Evolutionary conservation across 345 rosid species (phyloP).

Genomic region (Cochlearia excelsa): DNA sequence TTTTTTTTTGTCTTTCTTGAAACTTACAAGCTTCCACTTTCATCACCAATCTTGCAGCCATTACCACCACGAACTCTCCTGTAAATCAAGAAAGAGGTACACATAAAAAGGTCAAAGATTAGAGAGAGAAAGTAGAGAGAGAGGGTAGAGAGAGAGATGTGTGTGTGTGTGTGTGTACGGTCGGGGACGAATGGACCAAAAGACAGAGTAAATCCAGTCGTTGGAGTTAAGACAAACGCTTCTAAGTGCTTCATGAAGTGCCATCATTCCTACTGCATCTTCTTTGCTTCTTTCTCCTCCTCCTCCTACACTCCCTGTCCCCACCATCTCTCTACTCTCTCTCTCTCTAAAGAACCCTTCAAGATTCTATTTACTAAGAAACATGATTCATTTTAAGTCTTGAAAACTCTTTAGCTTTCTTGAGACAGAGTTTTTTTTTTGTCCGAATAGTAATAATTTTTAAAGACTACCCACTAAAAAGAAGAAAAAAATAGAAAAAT

Average conservation of each 20-base stretch:
- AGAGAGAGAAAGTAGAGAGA: slow-evolving; percentile 34
- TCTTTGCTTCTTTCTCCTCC: slow-evolving; percentile 89
- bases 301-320: slow-evolving; percentile 64
- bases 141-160: slow-evolving; percentile 8
- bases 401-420: slow-evolving; percentile 32
- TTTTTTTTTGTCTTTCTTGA: not conserved
- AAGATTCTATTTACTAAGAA: slow-evolving; percentile 24
- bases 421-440: slow-evolving; percentile 23
- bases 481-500: slow-evolving; percentile 15
- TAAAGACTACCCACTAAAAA: slow-evolving; percentile 19
- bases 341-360: slow-evolving; percentile 12
- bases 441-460: slow-evolving; percentile 9
- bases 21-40: slow-evolving; percentile 97
- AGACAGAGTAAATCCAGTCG: slow-evolving; percentile 99
- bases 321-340: slow-evolving; percentile 68
- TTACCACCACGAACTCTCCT: slow-evolving; percentile 97
- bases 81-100: slow-evolving; percentile 35
- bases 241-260: slow-evolving; percentile 99
- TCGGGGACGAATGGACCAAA: slow-evolving; percentile 99
- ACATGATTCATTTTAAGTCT: not conserved
- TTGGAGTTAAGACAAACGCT: slow-evolving; percentile 84
- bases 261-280: slow-evolving; percentile 99
- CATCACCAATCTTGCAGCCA: slow-evolving; percentile 98
- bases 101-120: slow-evolving; percentile 27
- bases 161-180: slow-evolving; percentile 46